These are phyloP conservation scores for Lodderomyces theae DNA, from an alignment of 1,139 yeast genomes.

Conservation along the genomic window DNA sequence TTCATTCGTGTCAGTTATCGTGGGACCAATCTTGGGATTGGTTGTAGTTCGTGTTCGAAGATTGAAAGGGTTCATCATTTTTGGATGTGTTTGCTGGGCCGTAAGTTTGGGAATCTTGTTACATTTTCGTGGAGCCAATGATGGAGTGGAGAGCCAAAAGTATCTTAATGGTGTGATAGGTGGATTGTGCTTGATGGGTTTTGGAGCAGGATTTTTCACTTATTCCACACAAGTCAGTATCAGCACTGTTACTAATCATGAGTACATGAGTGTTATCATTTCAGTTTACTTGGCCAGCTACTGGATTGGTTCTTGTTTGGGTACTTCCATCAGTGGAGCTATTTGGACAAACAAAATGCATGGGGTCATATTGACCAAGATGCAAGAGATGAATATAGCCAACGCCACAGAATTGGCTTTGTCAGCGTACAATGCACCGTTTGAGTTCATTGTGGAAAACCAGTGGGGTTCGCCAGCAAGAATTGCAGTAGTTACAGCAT, in stretches of 20 bases:
- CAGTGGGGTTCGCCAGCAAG: constrained; percentile 64
- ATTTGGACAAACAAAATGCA: constrained; percentile 49
- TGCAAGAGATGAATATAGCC: constrained; percentile 15
- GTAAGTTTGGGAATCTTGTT: constrained; percentile 32
- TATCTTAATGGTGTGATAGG: constrained; percentile 59
- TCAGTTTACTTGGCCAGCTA: constrained; percentile 55
- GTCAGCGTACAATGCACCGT: constrained; percentile 54
- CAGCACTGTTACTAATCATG: constrained; percentile 60
- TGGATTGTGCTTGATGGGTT: constrained; percentile 61
- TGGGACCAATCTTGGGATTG: constrained; percentile 60
- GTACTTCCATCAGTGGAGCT: constrained; percentile 58
- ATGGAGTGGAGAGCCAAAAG: constrained; percentile 22
- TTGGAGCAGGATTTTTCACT: constrained; percentile 72
- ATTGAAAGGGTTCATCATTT: constrained; percentile 57
- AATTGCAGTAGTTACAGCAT: constrained; percentile 53
- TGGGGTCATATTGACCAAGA: constrained; percentile 15
- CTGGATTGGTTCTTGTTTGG: constrained; percentile 60
- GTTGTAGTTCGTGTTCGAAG: constrained; percentile 50
- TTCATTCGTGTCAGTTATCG: constrained; percentile 62
- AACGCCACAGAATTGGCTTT: constrained; percentile 29
- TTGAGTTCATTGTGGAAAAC: constrained; percentile 41
- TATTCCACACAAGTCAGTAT: constrained; percentile 66
- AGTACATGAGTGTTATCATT: constrained; percentile 61
- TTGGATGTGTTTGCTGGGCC: constrained; percentile 49
- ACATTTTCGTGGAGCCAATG: constrained; percentile 29